Conservation (phyloP, 2,329 filamentous ascomycete species). For the Botrytis hyacinthi region DNA sequence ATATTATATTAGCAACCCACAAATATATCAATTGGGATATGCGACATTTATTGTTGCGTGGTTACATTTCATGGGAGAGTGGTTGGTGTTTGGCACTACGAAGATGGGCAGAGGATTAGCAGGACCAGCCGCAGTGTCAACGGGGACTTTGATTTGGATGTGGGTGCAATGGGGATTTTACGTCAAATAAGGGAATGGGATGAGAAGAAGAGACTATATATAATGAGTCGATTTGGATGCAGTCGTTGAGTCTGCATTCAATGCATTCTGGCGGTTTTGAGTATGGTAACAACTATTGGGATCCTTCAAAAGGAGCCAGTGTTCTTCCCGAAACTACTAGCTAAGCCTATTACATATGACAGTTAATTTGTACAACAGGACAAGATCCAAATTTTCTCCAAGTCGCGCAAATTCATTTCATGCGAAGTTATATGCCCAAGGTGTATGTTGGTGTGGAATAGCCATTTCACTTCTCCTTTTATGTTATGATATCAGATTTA, state of each 20-base stretch:
- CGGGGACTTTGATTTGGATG: constrained; percentile 58
- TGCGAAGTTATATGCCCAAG: neutral
- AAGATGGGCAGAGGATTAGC: constrained; percentile 57
- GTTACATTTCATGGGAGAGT: constrained; percentile 64
- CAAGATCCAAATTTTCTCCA: too few species aligned
- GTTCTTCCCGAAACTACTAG: neutral
- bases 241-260: neutral
- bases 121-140: constrained; percentile 54
- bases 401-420: too few species aligned
- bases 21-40: constrained; percentile 61
- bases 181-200: constrained; percentile 42
- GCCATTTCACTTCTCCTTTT: neutral
- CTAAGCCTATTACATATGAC: neutral
- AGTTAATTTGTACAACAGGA: too few species aligned
- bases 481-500: neutral
- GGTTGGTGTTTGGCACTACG: constrained; percentile 74
- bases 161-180: constrained; percentile 67
- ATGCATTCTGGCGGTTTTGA: neutral
- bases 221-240: neutral
- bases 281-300: neutral
- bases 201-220: neutral
- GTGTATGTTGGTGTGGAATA: neutral
- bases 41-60: constrained; percentile 63
- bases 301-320: neutral
- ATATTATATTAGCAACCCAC: constrained; percentile 60